phyloP scores from a whole-genome alignment of 1,284 basidiomycete genomes.

The Trametes hirsuta region DNA sequence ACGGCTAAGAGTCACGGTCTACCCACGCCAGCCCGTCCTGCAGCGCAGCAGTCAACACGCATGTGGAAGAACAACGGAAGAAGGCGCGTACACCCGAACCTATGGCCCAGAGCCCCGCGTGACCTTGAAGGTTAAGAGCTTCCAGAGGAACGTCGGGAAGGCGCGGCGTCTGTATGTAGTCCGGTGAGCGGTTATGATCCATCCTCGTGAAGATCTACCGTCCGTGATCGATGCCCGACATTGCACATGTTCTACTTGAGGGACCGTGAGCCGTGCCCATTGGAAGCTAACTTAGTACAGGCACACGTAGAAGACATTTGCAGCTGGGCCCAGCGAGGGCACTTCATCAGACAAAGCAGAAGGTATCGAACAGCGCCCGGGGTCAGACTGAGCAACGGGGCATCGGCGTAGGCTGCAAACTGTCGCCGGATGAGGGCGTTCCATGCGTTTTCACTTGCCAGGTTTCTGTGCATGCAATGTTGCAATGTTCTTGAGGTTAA shows the following conservation, averaged over 20 bases:
- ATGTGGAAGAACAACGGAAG: not conserved
- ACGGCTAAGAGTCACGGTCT: not conserved
- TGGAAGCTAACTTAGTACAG: conserved; percentile 15
- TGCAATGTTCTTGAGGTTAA: too few species aligned
- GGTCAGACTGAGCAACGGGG: not conserved
- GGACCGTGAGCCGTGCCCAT: not conserved
- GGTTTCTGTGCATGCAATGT: too few species aligned
- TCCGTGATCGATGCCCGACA: conserved; percentile 6
- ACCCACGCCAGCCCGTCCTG: not conserved
- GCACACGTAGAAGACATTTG: not conserved
- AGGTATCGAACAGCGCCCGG: not conserved
- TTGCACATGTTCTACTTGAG: conserved; percentile 1
- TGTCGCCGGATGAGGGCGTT: too few species aligned
- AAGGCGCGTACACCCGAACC: not conserved
- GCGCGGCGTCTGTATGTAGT: conserved; percentile 12
- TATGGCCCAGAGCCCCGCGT: conserved; percentile 14
- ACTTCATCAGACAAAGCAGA: not conserved
- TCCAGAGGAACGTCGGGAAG: conserved; percentile 7
- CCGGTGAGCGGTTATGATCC: conserved; percentile 3
- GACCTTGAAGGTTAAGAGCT: conserved; percentile 10
- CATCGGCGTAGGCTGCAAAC: too few species aligned
- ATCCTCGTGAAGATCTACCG: conserved; percentile 5
- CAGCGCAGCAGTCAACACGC: not conserved
- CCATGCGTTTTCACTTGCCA: too few species aligned
- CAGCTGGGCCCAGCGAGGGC: not conserved